phyloP scores from a whole-genome alignment of 2,329 filamentous ascomycete genomes.

The Alternaria rosae region DNA sequence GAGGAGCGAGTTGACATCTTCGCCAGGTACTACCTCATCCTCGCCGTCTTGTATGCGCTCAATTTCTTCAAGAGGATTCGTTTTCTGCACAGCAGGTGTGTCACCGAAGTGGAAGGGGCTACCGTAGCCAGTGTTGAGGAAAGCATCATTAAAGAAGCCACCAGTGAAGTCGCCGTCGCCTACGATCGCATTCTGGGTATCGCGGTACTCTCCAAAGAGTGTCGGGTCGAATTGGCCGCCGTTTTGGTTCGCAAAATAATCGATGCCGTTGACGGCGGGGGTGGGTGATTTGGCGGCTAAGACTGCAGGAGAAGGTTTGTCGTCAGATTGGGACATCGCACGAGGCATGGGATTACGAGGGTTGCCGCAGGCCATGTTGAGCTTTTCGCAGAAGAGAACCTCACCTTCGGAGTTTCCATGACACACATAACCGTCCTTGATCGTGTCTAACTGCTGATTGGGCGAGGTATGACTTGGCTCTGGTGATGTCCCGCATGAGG shows the following conservation, averaged over 20 bases:
- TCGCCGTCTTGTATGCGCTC: conserved; percentile 78
- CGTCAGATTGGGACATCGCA: conserved; percentile 55
- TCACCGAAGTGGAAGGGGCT: conserved; percentile 78
- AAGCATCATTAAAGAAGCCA: conserved; percentile 76
- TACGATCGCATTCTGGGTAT: conserved; percentile 83
- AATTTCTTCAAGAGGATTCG: conserved; percentile 78
- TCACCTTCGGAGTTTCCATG: conserved; percentile 60
- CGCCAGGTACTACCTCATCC: conserved; percentile 67
- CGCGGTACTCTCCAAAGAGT: conserved; percentile 90
- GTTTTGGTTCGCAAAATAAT: conserved; percentile 81
- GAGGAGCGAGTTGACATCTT: conserved; percentile 70
- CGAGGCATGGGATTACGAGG: conserved; percentile 61
- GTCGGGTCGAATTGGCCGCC: conserved; percentile 89
- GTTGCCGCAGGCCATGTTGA: conserved; percentile 64
- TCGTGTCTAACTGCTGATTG: conserved; percentile 70
- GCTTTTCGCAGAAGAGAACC: conserved; percentile 63
- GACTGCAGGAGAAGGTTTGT: conserved; percentile 48
- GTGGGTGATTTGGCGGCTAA: conserved; percentile 41
- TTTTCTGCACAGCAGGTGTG: conserved; percentile 53
- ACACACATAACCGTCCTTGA: conserved; percentile 54
- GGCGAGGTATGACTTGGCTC: conserved; percentile 78
- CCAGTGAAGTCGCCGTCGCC: conserved; percentile 72
- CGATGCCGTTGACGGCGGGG: conserved; percentile 62
- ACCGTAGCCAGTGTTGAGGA: conserved; percentile 77
- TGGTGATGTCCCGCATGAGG: conserved; percentile 77